These are phyloP conservation scores for Moesziomyces sp. DNA, from an alignment of 1,284 basidiomycete species.

Conservation along the genomic window DNA sequence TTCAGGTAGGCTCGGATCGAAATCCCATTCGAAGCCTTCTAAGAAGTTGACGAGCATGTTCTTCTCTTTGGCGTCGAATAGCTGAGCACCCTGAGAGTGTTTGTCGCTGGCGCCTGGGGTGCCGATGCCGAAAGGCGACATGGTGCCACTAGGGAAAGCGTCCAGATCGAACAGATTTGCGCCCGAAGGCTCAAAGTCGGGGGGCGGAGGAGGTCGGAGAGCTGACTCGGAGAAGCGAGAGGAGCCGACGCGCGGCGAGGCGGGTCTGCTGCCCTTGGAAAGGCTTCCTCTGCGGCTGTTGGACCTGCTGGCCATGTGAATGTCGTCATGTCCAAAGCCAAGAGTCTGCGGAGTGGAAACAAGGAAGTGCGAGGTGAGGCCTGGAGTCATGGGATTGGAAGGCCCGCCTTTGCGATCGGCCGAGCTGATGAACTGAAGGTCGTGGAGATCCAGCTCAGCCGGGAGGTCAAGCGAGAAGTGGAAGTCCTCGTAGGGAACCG, in stretches of 20 bases:
- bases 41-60: conserved; percentile 57
- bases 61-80: conserved; percentile 59
- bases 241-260: conserved; percentile 35
- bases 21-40: conserved; percentile 62
- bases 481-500: conserved; percentile 61
- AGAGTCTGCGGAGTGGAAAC: conserved; percentile 36
- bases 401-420: conserved; percentile 46
- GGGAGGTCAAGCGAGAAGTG: conserved; percentile 60
- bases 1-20: conserved; percentile 58
- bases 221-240: conserved; percentile 44
- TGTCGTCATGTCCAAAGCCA: conserved; percentile 37
- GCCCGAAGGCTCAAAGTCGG: conserved; percentile 48
- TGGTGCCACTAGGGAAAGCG: conserved; percentile 22
- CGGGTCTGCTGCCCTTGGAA: conserved; percentile 48
- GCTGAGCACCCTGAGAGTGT: conserved; percentile 10
- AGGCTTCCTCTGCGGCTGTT: conserved; percentile 46
- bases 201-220: conserved; percentile 45
- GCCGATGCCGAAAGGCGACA: conserved; percentile 41
- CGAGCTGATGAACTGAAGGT: conserved; percentile 50
- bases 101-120: conserved; percentile 32
- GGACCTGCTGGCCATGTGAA: conserved; percentile 45
- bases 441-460: conserved; percentile 47
- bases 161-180: conserved; percentile 41
- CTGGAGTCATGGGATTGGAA: conserved; percentile 49
- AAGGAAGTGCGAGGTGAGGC: conserved; percentile 42